Evolutionary conservation across 352 stramenopile species (phyloP).

Genomic region (Vaucheria bursata): DNA sequence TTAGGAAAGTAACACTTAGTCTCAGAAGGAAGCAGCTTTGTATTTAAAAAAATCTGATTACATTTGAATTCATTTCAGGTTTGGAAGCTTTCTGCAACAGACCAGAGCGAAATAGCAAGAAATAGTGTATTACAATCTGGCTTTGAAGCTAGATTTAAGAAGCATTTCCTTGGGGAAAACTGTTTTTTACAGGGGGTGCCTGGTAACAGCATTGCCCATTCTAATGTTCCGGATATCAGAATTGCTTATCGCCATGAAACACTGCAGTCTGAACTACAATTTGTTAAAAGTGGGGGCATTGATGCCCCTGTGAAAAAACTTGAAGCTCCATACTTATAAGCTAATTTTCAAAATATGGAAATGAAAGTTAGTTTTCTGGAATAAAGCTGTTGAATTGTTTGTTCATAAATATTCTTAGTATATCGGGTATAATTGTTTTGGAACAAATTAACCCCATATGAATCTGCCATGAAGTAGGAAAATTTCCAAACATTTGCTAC

Average conservation of each 20-base stretch:
- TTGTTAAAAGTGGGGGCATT: conserved; percentile 20
- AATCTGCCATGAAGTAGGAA: no score
- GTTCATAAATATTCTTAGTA: no score
- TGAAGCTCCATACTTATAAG: no score
- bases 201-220: conserved; percentile 79
- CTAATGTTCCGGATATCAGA: conserved; percentile 83
- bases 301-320: neutral
- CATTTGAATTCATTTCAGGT: conserved; percentile 67
- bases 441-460: no score
- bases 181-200: conserved; percentile 27
- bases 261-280: conserved; percentile 31
- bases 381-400: no score
- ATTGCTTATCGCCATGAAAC: conserved; percentile 72
- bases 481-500: no score
- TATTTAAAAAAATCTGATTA: no score
- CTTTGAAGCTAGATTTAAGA: conserved; percentile 94
- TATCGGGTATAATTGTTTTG: no score
- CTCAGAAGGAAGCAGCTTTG: no score
- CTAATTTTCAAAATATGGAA: no score
- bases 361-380: no score
- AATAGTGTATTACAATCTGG: conserved; percentile 96
- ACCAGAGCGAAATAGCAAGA: conserved; percentile 95
- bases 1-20: no score
- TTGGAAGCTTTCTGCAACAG: conserved; percentile 87
- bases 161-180: conserved; percentile 79